Percentiles rank a stretch among this genome's conserved stretches.
phyloP scores from a whole-genome alignment of 345 rosid genomes.

The Adansonia digitata region DNA sequence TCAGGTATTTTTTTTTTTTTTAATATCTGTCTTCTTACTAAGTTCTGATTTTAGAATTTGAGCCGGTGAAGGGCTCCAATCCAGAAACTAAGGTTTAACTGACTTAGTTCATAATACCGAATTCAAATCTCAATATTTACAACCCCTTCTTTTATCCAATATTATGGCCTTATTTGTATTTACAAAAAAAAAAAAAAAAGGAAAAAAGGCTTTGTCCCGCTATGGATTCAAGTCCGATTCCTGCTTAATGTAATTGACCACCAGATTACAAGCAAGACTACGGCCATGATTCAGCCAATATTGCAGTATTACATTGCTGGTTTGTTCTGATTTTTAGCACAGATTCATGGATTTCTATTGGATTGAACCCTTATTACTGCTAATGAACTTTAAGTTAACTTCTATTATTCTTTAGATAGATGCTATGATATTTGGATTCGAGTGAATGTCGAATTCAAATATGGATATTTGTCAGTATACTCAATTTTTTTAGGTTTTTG shows the following conservation, averaged over 20 bases:
- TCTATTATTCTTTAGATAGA: neutral
- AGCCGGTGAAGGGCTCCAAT: neutral
- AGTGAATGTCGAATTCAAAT: too few species aligned
- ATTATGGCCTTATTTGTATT: too few species aligned
- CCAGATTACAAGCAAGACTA: neutral
- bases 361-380: neutral
- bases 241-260: neutral
- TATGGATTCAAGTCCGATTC: neutral
- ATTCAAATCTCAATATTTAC: too few species aligned
- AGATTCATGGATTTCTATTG: neutral
- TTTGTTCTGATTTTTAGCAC: neutral
- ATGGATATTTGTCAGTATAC: too few species aligned
- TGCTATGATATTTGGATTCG: too few species aligned
- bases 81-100: too few species aligned
- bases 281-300: neutral
- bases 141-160: too few species aligned
- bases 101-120: too few species aligned
- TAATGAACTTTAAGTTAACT: neutral
- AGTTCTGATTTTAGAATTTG: neutral
- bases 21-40: neutral
- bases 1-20: slow-evolving; percentile 71
- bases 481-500: too few species aligned
- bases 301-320: neutral
- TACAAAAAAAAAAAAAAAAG: too few species aligned
- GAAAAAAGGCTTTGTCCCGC: neutral